phyloP scores from a whole-genome alignment of 306 rosid species.

The Vigna unguiculata region DNA sequence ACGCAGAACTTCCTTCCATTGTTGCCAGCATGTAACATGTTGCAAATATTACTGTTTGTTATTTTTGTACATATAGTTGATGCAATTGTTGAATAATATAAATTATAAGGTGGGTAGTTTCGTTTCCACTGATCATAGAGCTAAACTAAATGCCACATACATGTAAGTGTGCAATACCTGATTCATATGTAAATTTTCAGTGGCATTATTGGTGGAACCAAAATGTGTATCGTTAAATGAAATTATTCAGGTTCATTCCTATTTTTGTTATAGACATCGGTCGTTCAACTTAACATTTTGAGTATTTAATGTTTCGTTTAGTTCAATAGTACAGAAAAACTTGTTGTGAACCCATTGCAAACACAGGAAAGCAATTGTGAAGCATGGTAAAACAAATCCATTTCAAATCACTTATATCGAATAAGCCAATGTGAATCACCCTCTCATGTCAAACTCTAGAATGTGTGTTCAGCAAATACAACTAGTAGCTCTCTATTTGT shows the following conservation, averaged over 20 bases:
- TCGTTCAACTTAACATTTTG: background rate
- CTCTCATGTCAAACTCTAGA: background rate
- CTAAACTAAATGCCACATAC: constrained; percentile 36
- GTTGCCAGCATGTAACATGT: constrained; percentile 87
- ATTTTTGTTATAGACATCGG: background rate
- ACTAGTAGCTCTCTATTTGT: background rate
- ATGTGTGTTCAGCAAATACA: background rate
- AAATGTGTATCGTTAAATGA: constrained; percentile 13
- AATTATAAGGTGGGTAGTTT: constrained; percentile 27
- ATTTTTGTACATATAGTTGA: constrained; percentile 69
- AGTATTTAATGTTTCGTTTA: too few relatives aligned
- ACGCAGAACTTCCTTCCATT: constrained; percentile 71
- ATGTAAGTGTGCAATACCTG: constrained; percentile 30
- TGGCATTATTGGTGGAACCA: constrained; percentile 29
- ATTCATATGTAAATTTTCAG: constrained; percentile 33
- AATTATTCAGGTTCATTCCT: constrained; percentile 6
- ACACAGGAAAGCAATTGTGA: too few relatives aligned
- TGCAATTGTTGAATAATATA: constrained; percentile 53
- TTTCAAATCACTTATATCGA: too few relatives aligned
- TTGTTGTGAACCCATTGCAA: too few relatives aligned
- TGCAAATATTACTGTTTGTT: constrained; percentile 44
- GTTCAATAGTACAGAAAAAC: too few relatives aligned
- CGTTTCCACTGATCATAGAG: constrained; percentile 26
- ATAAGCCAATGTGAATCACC: too few relatives aligned
- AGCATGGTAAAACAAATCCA: too few relatives aligned